These are phyloP conservation scores for Psidium guajava DNA, from an alignment of 345 rosid genomes.

Conservation along the genomic window DNA sequence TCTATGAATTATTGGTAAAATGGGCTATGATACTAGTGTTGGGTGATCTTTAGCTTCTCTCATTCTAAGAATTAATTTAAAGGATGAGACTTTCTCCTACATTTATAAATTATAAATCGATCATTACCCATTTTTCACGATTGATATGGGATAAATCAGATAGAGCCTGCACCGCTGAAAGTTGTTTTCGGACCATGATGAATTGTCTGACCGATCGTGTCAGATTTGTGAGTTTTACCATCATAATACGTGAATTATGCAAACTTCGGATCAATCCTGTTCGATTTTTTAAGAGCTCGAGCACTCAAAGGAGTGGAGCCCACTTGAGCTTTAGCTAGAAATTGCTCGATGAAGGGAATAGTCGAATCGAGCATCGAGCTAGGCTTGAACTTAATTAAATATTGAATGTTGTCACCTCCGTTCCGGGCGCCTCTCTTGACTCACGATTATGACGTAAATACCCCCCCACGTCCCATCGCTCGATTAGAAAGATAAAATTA, in stretches of 20 bases:
- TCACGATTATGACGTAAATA: background rate
- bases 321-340: background rate
- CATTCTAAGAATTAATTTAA: too few relatives aligned
- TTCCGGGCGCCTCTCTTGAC: too few relatives aligned
- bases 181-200: background rate
- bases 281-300: background rate
- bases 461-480: background rate
- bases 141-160: too few relatives aligned
- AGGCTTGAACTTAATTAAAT: too few relatives aligned
- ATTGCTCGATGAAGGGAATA: background rate
- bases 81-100: too few relatives aligned
- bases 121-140: too few relatives aligned
- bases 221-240: background rate
- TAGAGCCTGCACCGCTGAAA: fast-evolving
- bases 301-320: background rate
- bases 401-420: too few relatives aligned
- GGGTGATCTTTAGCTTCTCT: too few relatives aligned
- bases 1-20: too few relatives aligned
- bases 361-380: too few relatives aligned
- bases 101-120: too few relatives aligned
- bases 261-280: background rate
- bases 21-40: too few relatives aligned
- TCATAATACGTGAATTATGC: background rate
- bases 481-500: background rate
- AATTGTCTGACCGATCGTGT: background rate